Conservation (phyloP, 177 flowering plant species). For the Tripterygium wilfordii region DNA sequence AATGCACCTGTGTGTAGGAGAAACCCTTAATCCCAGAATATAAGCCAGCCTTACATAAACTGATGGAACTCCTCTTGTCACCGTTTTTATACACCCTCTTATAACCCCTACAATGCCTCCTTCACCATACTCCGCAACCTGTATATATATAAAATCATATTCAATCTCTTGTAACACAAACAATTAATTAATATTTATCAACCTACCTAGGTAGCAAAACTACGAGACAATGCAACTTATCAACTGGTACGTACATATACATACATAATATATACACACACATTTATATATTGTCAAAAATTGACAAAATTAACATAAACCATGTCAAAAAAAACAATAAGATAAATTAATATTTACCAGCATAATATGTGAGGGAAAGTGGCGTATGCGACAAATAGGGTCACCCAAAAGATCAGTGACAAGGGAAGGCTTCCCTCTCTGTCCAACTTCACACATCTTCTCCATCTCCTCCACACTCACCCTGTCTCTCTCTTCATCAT, state of each 20-base stretch:
- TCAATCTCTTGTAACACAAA: no score
- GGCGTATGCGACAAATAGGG: constrained; percentile 56
- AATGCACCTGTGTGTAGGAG: constrained; percentile 69
- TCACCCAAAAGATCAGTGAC: constrained; percentile 68
- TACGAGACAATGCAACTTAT: not conserved
- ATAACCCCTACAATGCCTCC: constrained; percentile 54
- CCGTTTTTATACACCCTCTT: constrained; percentile 58
- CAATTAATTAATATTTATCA: no score
- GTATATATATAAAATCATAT: constrained; percentile 1
- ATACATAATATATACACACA: no score
- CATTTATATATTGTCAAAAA: no score
- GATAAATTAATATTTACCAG: constrained; percentile 34
- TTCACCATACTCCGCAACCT: constrained; percentile 66
- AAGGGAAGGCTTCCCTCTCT: constrained; percentile 41
- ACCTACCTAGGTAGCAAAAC: no score
- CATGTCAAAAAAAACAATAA: not conserved
- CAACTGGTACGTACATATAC: not conserved
- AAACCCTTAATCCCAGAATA: constrained; percentile 67
- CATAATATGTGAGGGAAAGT: constrained; percentile 45
- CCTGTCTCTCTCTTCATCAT: constrained; percentile 45
- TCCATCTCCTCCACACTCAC: constrained; percentile 58
- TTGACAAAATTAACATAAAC: no score
- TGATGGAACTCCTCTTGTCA: constrained; percentile 38
- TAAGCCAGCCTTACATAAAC: constrained; percentile 47
- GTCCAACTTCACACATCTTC: constrained; percentile 49